phyloP scores from a whole-genome alignment of 1,139 yeast genomes.

The Meyerozyma sp. region DNA sequence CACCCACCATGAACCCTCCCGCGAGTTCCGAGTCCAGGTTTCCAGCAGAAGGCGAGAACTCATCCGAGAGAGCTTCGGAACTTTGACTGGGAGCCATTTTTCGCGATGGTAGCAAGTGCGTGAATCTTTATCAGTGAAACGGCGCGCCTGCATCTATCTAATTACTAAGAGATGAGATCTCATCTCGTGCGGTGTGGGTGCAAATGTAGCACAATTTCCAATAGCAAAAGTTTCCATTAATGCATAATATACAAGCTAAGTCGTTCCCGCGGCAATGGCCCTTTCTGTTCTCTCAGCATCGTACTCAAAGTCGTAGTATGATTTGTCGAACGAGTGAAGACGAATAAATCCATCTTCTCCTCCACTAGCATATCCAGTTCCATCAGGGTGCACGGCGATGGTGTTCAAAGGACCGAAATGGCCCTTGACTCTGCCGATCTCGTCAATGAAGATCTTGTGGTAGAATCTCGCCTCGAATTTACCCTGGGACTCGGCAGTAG shows the following conservation, averaged over 20 bases:
- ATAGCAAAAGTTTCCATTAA: not conserved
- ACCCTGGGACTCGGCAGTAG: slow-evolving; percentile 91
- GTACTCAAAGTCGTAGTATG: slow-evolving; percentile 86
- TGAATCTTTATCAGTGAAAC: not conserved
- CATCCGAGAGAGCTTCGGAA: not conserved
- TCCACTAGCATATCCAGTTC: slow-evolving; percentile 89
- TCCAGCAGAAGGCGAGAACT: not conserved
- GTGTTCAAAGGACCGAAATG: slow-evolving; percentile 98
- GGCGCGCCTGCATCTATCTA: not conserved
- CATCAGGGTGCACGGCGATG: slow-evolving; percentile 91
- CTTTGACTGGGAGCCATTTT: slow-evolving; percentile 1
- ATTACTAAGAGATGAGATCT: slow-evolving; percentile 1
- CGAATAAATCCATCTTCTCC: slow-evolving; percentile 98
- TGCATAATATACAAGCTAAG: slow-evolving; percentile 5
- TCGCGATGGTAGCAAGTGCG: not conserved
- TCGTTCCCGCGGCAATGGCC: slow-evolving; percentile 34
- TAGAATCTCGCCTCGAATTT: slow-evolving; percentile 94
- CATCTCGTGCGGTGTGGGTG: not conserved
- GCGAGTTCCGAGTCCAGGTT: slow-evolving; percentile 7
- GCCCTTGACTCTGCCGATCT: slow-evolving; percentile 94
- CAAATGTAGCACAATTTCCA: too few species aligned
- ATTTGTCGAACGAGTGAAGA: slow-evolving; percentile 87
- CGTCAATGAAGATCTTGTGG: slow-evolving; percentile 93
- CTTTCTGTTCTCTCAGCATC: slow-evolving; percentile 77
- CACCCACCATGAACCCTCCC: slow-evolving; percentile 43